Evolutionary conservation across 495 filamentous ascomycete genomes (phyloP).

Genomic region (Chaetomium tenue): DNA sequence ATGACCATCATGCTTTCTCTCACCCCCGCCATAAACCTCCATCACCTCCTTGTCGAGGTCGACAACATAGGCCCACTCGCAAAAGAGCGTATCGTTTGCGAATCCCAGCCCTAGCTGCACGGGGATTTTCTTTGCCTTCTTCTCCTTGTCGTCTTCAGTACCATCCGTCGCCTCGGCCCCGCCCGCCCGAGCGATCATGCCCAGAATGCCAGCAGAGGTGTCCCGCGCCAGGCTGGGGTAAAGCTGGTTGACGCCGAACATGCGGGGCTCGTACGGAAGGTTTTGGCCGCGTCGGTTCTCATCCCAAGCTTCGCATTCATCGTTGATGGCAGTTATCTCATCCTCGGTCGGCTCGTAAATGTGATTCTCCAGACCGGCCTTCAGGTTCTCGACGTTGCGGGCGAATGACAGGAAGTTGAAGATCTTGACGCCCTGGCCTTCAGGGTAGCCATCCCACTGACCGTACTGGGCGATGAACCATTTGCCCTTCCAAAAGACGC

Average conservation of each 20-base stretch:
- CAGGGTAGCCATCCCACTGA: slow-evolving; percentile 23
- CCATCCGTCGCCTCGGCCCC: neutral
- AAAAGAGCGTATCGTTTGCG: slow-evolving; percentile 16
- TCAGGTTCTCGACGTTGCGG: slow-evolving; percentile 23
- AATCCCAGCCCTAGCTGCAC: slow-evolving; percentile 10
- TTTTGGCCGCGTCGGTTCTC: neutral
- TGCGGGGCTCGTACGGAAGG: neutral
- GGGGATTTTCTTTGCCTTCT: slow-evolving; percentile 15
- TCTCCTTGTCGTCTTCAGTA: slow-evolving; percentile 1
- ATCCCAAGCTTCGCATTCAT: slow-evolving; percentile 20
- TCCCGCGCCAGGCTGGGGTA: slow-evolving; percentile 18
- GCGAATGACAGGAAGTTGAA: slow-evolving; percentile 20
- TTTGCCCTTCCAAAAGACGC: slow-evolving; percentile 22
- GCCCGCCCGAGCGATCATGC: slow-evolving; percentile 15
- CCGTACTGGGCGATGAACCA: slow-evolving; percentile 24
- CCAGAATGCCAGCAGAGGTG: slow-evolving; percentile 14
- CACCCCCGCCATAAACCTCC: slow-evolving; percentile 20
- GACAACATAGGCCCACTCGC: slow-evolving; percentile 24
- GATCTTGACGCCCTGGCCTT: slow-evolving; percentile 19
- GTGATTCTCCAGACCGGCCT: slow-evolving; percentile 21
- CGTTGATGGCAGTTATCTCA: slow-evolving; percentile 12
- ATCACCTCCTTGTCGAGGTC: slow-evolving; percentile 25
- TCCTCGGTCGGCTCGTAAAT: slow-evolving; percentile 18
- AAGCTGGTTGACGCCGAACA: slow-evolving; percentile 1
- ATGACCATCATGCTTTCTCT: slow-evolving; percentile 17